A percentile compares a stretch with the other conserved stretches of the same genome.
Evolutionary conservation across 2,329 filamentous ascomycete species (phyloP).

Genomic region (Botryotinia globosa): DNA sequence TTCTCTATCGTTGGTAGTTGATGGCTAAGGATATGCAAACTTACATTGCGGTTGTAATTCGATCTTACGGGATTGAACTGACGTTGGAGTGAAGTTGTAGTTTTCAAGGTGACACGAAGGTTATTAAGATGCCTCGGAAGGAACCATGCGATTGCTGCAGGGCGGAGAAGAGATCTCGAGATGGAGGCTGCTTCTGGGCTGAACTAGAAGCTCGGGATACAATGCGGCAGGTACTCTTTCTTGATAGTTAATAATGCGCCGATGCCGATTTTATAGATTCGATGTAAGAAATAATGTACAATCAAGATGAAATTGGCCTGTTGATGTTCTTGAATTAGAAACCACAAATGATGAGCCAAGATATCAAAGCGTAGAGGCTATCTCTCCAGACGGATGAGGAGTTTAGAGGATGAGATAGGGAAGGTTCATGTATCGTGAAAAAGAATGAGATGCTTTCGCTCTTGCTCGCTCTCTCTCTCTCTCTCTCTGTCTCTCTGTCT

Average conservation of each 20-base stretch:
- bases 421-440: neutral
- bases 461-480: neutral
- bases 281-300: neutral
- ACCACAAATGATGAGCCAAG: neutral
- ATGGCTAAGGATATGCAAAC: neutral
- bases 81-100: slow-evolving; percentile 20
- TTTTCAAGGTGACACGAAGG: slow-evolving; percentile 26
- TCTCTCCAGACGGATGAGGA: neutral
- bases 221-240: slow-evolving; percentile 22
- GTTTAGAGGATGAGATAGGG: neutral
- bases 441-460: neutral
- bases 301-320: slow-evolving; percentile 1
- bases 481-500: neutral
- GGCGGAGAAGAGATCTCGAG: slow-evolving; percentile 21
- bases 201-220: slow-evolving; percentile 22
- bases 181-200: slow-evolving; percentile 21
- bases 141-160: slow-evolving; percentile 20
- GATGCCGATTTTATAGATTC: neutral
- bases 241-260: slow-evolving; percentile 14
- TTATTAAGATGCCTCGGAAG: slow-evolving; percentile 27
- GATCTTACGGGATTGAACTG: slow-evolving; percentile 6
- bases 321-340: slow-evolving; percentile 15
- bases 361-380: slow-evolving; percentile 8
- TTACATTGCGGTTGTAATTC: slow-evolving; percentile 8
- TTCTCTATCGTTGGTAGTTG: neutral